phyloP scores from a whole-genome alignment of 1,284 basidiomycete species.

The Ceratobasidium theobromae region DNA sequence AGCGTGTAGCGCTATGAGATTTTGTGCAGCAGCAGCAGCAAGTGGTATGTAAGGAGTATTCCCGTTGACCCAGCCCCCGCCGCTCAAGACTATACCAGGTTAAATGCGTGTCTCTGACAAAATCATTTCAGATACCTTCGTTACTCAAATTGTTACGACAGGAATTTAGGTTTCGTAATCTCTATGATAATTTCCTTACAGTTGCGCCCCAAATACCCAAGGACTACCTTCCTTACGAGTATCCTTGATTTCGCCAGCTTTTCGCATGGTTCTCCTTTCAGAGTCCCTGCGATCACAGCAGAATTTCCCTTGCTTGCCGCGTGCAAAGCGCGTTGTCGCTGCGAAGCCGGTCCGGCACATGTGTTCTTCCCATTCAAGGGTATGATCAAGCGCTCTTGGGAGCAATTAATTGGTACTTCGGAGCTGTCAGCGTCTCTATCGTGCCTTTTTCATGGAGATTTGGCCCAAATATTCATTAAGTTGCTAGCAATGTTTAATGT shows the following conservation, averaged over 20 bases:
- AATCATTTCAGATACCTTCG: background rate
- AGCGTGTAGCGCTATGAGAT: constrained; percentile 9
- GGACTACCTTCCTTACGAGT: background rate
- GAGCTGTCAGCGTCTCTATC: background rate
- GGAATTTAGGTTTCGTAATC: background rate
- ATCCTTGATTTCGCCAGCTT: background rate
- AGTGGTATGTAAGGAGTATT: background rate
- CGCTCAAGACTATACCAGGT: background rate
- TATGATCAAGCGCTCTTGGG: constrained; percentile 14
- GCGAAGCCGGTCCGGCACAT: constrained; percentile 8
- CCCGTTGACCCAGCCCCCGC: background rate
- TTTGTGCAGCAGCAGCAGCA: background rate
- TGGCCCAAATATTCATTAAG: background rate
- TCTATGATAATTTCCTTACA: background rate
- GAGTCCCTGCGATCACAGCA: background rate
- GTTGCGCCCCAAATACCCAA: background rate
- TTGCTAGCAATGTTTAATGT: constrained; percentile 1
- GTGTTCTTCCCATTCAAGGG: constrained; percentile 21
- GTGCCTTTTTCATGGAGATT: background rate
- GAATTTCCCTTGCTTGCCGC: background rate
- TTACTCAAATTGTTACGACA: background rate
- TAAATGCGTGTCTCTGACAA: constrained; percentile 8
- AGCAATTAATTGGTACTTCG: constrained; percentile 11
- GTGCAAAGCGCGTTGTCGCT: constrained; percentile 15
- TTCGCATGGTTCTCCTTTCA: background rate